Percentiles rank a stretch among this genome's conserved stretches.
These are phyloP conservation scores for Hygrophorus russula DNA, from an alignment of 768 basidiomycete genomes.

Conservation along the genomic window DNA sequence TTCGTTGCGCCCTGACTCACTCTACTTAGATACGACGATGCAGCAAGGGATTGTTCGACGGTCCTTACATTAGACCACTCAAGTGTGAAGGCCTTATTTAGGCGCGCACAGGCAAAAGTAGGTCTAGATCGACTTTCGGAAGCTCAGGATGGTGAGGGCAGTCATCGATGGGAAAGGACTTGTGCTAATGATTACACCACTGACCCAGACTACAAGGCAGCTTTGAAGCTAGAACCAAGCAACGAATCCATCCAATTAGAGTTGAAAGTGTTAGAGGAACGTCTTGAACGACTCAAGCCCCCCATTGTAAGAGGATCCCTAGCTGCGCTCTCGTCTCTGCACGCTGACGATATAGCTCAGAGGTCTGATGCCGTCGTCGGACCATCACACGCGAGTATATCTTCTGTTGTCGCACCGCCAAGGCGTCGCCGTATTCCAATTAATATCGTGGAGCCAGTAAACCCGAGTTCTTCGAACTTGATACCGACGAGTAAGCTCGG, in stretches of 20 bases:
- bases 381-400: slow-evolving; percentile 12
- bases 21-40: slow-evolving; percentile 57
- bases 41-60: slow-evolving; percentile 67
- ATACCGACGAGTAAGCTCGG: background rate
- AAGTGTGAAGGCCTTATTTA: slow-evolving; percentile 74
- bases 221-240: slow-evolving; percentile 48
- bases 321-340: background rate
- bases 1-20: background rate
- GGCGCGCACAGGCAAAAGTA: slow-evolving; percentile 63
- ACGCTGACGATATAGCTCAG: background rate
- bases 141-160: slow-evolving; percentile 52
- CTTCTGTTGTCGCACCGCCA: slow-evolving; percentile 9
- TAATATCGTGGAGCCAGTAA: slow-evolving; percentile 36
- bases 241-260: slow-evolving; percentile 59
- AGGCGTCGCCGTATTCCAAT: slow-evolving; percentile 56
- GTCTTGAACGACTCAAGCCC: slow-evolving; percentile 17
- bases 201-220: slow-evolving; percentile 46
- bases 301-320: background rate
- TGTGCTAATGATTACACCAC: background rate
- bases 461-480: background rate
- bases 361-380: background rate
- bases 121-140: slow-evolving; percentile 42
- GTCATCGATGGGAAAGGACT: background rate
- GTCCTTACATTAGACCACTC: slow-evolving; percentile 41
- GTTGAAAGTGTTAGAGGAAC: slow-evolving; percentile 35